Evolutionary conservation across 2,329 filamentous ascomycete genomes (phyloP).

Genomic region (Phyllosticta citriasiana): DNA sequence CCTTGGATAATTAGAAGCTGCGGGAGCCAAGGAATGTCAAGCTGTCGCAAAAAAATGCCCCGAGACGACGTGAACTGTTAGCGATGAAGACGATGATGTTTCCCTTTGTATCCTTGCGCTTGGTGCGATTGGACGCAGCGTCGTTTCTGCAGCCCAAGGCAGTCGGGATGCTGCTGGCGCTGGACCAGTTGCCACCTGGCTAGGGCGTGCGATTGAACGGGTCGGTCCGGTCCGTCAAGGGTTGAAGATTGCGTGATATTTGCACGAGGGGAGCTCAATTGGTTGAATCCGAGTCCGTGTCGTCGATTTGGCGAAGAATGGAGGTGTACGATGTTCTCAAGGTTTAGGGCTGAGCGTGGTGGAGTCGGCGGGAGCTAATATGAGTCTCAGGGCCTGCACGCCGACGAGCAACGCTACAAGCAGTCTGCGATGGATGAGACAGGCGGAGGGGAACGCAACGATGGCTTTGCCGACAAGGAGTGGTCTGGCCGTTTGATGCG

Average conservation of each 20-base stretch:
- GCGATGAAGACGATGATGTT: not conserved
- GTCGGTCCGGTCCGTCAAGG: not conserved
- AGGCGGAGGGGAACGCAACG: not conserved
- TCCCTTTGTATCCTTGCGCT: not conserved
- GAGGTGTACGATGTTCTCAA: not conserved
- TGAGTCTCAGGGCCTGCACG: not conserved
- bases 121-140: not conserved
- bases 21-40: not conserved
- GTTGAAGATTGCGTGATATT: not conserved
- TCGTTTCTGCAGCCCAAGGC: not conserved
- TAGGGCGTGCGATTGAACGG: not conserved
- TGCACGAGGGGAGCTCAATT: not conserved
- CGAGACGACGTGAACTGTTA: no score
- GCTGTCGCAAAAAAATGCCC: not conserved
- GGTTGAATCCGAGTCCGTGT: not conserved
- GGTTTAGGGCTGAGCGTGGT: not conserved
- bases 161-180: not conserved
- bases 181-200: not conserved
- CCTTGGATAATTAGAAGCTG: not conserved
- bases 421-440: not conserved
- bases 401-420: not conserved
- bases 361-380: not conserved
- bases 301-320: not conserved
- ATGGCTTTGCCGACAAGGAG: not conserved
- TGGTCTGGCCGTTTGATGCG: not conserved